Evolutionary conservation across 495 filamentous ascomycete genomes (phyloP), one percentile per base, ranked within the genome.

Genomic region (Xylaria acuta): DNA sequence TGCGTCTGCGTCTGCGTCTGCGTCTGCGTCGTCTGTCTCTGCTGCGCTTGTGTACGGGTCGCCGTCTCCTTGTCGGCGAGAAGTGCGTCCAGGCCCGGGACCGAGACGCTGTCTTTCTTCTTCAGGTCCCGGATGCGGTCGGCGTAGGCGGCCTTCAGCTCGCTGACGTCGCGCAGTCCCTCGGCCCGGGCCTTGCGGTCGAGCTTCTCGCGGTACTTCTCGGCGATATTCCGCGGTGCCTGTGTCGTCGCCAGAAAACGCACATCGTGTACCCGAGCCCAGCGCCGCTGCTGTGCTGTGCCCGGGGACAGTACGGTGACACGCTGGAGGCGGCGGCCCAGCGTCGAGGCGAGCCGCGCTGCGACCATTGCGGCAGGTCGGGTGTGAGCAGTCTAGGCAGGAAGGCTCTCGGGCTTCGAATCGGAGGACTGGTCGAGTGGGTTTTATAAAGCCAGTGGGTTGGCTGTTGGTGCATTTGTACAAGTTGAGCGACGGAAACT

Each of bases 201-300:
- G 59, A 99, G 91, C 85, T 97, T 97, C 72, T 90, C 86, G 73
- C 89, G 88, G 84, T 98, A 98, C 80, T 93, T 97, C 72, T 97
- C 94, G 51, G 91, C 75, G 25, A 97, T 83, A 74, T 83, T 86
- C 41, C 90, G 89, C 34, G 88, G 83, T 56, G 88, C 75, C 81
- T 85, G 79, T 36, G 86, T 84, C 38, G 85, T 85, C 30, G 91
- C 92, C 25, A 97, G 85, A 85, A 96, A 97, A 54, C 95, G 94
- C 56, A 97, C 90, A 82, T 97, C 94, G 81, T 95, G 93, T 12
- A 97, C 94, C 73, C 92, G 93, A 11, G 96, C 97, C 92, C 93
- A 95, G 75, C 97, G 89, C 65, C 92, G 87, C 78, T 98, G 96
- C 58, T 38, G 58, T 38, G 62, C 64, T 51, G 70, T 75, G 25